phyloP scores from a whole-genome alignment of 2,329 filamentous ascomycete genomes.

The Fusarium metavorans region DNA sequence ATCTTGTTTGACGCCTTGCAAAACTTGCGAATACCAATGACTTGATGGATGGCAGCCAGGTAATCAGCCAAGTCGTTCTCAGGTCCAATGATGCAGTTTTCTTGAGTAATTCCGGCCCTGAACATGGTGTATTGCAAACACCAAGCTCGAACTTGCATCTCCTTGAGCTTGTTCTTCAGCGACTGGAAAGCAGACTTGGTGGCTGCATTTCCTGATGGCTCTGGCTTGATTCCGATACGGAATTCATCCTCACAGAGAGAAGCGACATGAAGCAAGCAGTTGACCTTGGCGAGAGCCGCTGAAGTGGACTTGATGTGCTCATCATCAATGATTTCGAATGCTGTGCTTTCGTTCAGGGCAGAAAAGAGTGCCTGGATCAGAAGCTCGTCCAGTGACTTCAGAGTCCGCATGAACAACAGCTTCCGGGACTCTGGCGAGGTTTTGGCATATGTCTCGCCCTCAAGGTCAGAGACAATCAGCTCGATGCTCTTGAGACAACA shows the following conservation, averaged over 20 bases:
- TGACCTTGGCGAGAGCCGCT: slow-evolving; percentile 76
- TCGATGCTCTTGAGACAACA: slow-evolving; percentile 89
- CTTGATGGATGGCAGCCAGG: slow-evolving; percentile 84
- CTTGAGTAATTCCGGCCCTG: slow-evolving; percentile 80
- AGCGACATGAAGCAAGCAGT: slow-evolving; percentile 81
- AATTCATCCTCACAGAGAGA: slow-evolving; percentile 88
- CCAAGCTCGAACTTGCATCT: slow-evolving; percentile 91
- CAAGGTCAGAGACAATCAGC: slow-evolving; percentile 75
- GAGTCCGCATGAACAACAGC: slow-evolving; percentile 77
- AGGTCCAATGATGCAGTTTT: slow-evolving; percentile 71
- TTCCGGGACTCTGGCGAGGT: slow-evolving; percentile 74
- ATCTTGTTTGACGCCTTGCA: slow-evolving; percentile 89
- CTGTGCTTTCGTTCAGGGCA: slow-evolving; percentile 72
- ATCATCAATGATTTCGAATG: slow-evolving; percentile 88
- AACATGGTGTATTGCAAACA: slow-evolving; percentile 86
- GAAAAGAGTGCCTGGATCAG: slow-evolving; percentile 78
- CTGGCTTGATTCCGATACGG: slow-evolving; percentile 77
- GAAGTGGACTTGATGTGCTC: slow-evolving; percentile 81
- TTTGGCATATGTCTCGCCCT: slow-evolving; percentile 71
- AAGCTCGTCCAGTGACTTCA: slow-evolving; percentile 84
- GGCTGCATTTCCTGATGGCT: slow-evolving; percentile 68
- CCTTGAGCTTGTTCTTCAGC: slow-evolving; percentile 76
- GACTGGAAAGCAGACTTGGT: slow-evolving; percentile 66
- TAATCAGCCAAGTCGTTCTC: slow-evolving; percentile 83
- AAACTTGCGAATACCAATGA: slow-evolving; percentile 84